These are phyloP conservation scores for Fusarium virguliforme DNA, from an alignment of 2,329 filamentous ascomycete genomes.

Conservation along the genomic window DNA sequence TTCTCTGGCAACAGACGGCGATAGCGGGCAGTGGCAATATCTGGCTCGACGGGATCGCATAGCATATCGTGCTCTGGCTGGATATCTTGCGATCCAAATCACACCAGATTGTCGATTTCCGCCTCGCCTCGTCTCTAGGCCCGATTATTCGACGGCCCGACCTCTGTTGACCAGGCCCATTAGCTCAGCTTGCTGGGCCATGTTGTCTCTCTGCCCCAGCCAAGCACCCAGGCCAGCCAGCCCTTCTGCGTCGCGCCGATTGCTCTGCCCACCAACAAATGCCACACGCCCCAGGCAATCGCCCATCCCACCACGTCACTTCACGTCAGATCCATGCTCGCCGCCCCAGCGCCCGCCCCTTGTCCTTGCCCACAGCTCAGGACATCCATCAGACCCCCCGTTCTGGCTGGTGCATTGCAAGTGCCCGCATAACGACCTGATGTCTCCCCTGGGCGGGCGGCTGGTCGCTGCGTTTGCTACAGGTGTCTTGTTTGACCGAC, in stretches of 20 bases:
- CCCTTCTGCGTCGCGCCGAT: conserved; percentile 41
- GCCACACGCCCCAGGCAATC: conserved; percentile 48
- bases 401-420: conserved; percentile 45
- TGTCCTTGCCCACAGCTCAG: conserved; percentile 40
- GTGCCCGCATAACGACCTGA: conserved; percentile 46
- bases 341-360: conserved; percentile 42
- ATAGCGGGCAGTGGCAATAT: conserved; percentile 42
- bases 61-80: conserved; percentile 24
- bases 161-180: conserved; percentile 43
- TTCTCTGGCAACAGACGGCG: conserved; percentile 17
- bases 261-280: conserved; percentile 47
- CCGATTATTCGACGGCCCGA: conserved; percentile 46
- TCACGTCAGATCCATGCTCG: conserved; percentile 50
- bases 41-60: conserved; percentile 30
- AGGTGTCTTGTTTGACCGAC: conserved; percentile 25
- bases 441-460: conserved; percentile 24
- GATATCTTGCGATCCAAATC: conserved; percentile 25
- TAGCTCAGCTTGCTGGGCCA: conserved; percentile 38
- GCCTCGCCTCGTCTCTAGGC: conserved; percentile 35
- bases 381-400: conserved; percentile 33
- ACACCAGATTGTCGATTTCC: conserved; percentile 26
- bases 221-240: conserved; percentile 23
- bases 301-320: conserved; percentile 51
- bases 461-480: conserved; percentile 25
- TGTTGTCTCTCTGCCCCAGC: conserved; percentile 34